These are phyloP conservation scores for Mortierella sp. DNA, from an alignment of 371 early-diverging fungal genomes.

Conservation along the genomic window DNA sequence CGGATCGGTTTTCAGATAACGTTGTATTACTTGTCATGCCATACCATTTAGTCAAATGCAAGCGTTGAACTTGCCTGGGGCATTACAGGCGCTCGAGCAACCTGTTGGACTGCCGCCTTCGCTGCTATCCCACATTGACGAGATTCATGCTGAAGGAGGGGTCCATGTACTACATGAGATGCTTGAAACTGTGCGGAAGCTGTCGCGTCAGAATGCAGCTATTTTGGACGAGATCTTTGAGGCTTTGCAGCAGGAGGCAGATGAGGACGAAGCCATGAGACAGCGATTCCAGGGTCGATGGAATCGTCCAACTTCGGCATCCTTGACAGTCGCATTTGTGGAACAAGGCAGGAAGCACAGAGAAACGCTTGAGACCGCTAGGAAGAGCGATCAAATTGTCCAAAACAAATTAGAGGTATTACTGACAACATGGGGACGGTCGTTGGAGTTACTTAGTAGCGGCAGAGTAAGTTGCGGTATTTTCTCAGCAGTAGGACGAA, in stretches of 20 bases:
- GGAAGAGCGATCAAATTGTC: slow-evolving; percentile 75
- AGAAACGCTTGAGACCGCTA: slow-evolving; percentile 74
- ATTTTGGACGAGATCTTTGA: slow-evolving; percentile 74
- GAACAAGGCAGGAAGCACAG: slow-evolving; percentile 70
- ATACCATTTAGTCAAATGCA: slow-evolving; percentile 73
- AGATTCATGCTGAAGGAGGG: slow-evolving; percentile 81
- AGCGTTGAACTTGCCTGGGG: slow-evolving; percentile 76
- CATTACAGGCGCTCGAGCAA: slow-evolving; percentile 73
- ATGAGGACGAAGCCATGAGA: slow-evolving; percentile 74
- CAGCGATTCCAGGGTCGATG: slow-evolving; percentile 66
- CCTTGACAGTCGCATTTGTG: slow-evolving; percentile 69
- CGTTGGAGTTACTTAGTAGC: slow-evolving; percentile 66
- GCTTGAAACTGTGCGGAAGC: slow-evolving; percentile 66
- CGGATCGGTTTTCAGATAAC: too few species aligned
- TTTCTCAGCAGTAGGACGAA: slow-evolving; percentile 29
- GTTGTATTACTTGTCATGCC: too few species aligned
- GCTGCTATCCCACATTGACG: slow-evolving; percentile 74
- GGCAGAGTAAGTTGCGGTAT: slow-evolving; percentile 30
- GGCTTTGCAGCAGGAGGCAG: slow-evolving; percentile 77
- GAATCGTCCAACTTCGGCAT: slow-evolving; percentile 70
- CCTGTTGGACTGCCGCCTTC: slow-evolving; percentile 75
- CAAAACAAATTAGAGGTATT: slow-evolving; percentile 72
- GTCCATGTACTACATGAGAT: slow-evolving; percentile 69
- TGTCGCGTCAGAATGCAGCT: slow-evolving; percentile 61
- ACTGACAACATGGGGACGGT: slow-evolving; percentile 59